phyloP scores from a whole-genome alignment of 1,139 yeast species.

The Saccharomyces hybrid region DNA sequence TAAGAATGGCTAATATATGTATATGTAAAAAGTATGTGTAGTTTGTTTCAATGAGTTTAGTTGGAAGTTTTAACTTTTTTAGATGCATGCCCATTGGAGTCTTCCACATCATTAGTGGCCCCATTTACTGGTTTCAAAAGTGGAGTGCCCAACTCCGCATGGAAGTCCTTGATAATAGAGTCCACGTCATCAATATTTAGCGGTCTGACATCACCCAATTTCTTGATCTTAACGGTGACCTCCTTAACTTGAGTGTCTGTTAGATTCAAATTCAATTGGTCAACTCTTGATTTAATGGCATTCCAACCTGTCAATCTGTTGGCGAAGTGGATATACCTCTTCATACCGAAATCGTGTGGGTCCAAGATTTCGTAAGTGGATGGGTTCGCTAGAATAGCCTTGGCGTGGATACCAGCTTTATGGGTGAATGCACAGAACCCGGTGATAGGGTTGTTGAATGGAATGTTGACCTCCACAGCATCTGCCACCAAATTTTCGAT shows the following conservation, averaged over 20 bases:
- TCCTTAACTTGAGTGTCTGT: conserved; percentile 93
- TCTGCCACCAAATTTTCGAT: conserved; percentile 93
- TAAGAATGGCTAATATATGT: neutral
- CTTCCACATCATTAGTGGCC: conserved; percentile 24
- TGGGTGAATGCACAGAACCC: conserved; percentile 99
- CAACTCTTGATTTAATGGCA: conserved; percentile 96
- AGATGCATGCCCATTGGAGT: conserved; percentile 4
- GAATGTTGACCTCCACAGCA: conserved; percentile 93
- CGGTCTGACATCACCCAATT: conserved; percentile 90
- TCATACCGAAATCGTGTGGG: conserved; percentile 91
- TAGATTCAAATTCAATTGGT: conserved; percentile 83
- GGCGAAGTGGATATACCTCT: conserved; percentile 94
- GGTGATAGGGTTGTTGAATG: conserved; percentile 97
- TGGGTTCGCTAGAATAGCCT: conserved; percentile 96
- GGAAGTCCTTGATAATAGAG: conserved; percentile 90
- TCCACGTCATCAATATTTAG: conserved; percentile 95
- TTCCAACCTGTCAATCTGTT: conserved; percentile 98
- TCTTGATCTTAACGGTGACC: conserved; percentile 86
- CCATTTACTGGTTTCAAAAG: conserved; percentile 23
- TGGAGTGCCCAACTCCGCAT: conserved; percentile 54
- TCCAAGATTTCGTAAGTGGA: conserved; percentile 93
- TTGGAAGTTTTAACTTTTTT: conserved; percentile 3
- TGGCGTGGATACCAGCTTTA: conserved; percentile 98
- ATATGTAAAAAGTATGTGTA: neutral
- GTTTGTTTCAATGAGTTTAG: neutral